These are phyloP conservation scores for Ailanthus altissimus DNA, from an alignment of 345 rosid genomes.

Conservation along the genomic window DNA sequence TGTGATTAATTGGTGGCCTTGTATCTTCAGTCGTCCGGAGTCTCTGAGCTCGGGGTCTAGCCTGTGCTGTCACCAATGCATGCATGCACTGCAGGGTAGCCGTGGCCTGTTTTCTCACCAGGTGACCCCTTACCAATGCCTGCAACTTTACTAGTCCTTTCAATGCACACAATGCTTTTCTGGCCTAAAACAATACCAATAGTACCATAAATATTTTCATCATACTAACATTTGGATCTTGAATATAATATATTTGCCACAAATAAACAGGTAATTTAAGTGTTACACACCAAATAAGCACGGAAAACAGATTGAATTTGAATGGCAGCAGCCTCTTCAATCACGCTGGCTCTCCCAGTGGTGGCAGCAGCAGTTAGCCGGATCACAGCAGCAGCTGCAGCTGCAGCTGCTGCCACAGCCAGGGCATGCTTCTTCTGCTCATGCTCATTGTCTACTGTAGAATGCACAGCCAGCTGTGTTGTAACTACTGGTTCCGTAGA, in stretches of 20 bases:
- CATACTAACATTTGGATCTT: neutral
- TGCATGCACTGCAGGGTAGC: constrained; percentile 90
- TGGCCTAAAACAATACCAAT: constrained; percentile 56
- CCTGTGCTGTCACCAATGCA: constrained; percentile 76
- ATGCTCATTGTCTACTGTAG: constrained; percentile 32
- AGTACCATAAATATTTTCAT: neutral
- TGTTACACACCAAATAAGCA: constrained; percentile 67
- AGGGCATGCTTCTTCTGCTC: constrained; percentile 49
- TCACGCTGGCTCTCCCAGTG: constrained; percentile 28
- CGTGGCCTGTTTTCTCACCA: constrained; percentile 85
- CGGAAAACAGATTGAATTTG: constrained; percentile 82
- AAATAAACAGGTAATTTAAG: neutral
- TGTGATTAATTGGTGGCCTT: constrained; percentile 39
- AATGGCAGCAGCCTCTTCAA: constrained; percentile 64
- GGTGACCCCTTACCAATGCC: constrained; percentile 85
- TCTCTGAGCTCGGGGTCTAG: constrained; percentile 76
- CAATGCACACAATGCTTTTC: constrained; percentile 82
- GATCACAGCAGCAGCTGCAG: constrained; percentile 50
- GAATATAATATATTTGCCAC: neutral
- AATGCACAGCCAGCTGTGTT: constrained; percentile 21
- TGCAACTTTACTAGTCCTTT: constrained; percentile 89
- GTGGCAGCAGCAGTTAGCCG: constrained; percentile 37
- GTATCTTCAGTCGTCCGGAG: constrained; percentile 52
- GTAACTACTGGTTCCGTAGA: constrained; percentile 30
- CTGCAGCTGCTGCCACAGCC: constrained; percentile 48